Conservation (phyloP, 2,329 filamentous ascomycete genomes). For the Pyrenochaeta sp. region DNA sequence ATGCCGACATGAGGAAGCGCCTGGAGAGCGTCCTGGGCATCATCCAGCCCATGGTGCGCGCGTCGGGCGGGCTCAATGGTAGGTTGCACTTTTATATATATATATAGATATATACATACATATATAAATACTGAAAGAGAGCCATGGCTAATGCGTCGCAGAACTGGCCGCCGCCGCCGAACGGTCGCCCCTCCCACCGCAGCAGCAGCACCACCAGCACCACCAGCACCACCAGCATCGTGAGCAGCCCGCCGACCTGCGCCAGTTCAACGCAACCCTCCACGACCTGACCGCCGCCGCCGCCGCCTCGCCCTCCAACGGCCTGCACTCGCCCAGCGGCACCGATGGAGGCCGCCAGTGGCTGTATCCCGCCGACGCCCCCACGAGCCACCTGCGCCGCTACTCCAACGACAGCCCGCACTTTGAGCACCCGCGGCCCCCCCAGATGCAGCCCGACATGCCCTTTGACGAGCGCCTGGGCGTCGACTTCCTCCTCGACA, state of each 20-base stretch:
- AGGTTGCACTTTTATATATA: too few species aligned
- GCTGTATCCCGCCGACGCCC: constrained; percentile 41
- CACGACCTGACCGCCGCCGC: constrained; percentile 29
- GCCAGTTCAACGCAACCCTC: constrained; percentile 31
- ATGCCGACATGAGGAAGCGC: constrained; percentile 76
- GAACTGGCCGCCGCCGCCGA: constrained; percentile 60
- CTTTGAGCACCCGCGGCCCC: constrained; percentile 52
- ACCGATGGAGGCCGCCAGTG: constrained; percentile 39
- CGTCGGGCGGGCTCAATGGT: constrained; percentile 56
- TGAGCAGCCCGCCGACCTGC: constrained; percentile 25
- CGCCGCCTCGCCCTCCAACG: constrained; percentile 31
- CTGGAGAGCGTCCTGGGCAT: constrained; percentile 71
- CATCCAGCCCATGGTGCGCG: constrained; percentile 66
- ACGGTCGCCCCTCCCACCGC: constrained; percentile 54
- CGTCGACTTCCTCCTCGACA: constrained; percentile 74
- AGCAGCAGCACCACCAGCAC: constrained; percentile 20
- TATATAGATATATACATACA: too few species aligned
- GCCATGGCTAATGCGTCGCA: constrained; percentile 27
- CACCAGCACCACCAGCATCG: constrained; percentile 18
- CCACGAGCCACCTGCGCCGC: constrained; percentile 43
- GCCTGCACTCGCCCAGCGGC: constrained; percentile 35
- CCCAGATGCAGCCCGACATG: constrained; percentile 31
- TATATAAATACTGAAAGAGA: too few species aligned
- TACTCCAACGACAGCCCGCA: constrained; percentile 50
- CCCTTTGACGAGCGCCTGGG: constrained; percentile 69